phyloP scores from a whole-genome alignment of 257 asterid species.

The Nicotiana tabacum region DNA sequence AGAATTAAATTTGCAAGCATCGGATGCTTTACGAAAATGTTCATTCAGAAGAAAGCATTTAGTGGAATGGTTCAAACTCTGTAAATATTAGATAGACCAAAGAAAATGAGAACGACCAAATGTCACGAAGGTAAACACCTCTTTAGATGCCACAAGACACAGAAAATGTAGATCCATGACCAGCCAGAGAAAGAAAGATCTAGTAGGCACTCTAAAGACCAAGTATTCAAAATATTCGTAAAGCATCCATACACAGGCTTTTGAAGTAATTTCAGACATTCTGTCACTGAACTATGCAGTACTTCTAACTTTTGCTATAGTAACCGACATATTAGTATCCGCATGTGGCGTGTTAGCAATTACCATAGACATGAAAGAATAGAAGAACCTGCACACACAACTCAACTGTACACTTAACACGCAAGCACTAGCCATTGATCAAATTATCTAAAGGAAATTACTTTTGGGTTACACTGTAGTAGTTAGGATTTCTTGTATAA shows the following conservation, averaged over 20 bases:
- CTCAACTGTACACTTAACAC: not conserved
- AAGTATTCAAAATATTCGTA: not conserved
- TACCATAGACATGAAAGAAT: not conserved
- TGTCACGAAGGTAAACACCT: not conserved
- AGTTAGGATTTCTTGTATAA: not conserved
- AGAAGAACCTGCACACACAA: not conserved
- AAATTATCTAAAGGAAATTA: not conserved
- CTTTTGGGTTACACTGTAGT: not conserved
- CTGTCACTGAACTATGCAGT: not conserved
- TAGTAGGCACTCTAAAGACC: not conserved
- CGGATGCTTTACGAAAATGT: not conserved
- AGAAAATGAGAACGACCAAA: not conserved
- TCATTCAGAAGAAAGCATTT: constrained; percentile 1
- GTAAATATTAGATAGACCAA: not conserved
- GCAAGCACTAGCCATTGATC: not conserved
- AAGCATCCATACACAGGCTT: not conserved
- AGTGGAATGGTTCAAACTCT: not conserved
- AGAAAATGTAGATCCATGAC: not conserved
- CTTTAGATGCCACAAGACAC: not conserved
- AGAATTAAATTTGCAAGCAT: not conserved
- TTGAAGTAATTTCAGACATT: not conserved
- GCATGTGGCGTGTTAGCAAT: not conserved
- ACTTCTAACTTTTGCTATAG: not conserved
- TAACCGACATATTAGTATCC: not conserved
- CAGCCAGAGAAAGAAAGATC: not conserved